Base-by-base conservation (phyloP, 2,329 filamentous ascomycete genomes). In the Pseudophaeomoniella oleicola region DNA sequence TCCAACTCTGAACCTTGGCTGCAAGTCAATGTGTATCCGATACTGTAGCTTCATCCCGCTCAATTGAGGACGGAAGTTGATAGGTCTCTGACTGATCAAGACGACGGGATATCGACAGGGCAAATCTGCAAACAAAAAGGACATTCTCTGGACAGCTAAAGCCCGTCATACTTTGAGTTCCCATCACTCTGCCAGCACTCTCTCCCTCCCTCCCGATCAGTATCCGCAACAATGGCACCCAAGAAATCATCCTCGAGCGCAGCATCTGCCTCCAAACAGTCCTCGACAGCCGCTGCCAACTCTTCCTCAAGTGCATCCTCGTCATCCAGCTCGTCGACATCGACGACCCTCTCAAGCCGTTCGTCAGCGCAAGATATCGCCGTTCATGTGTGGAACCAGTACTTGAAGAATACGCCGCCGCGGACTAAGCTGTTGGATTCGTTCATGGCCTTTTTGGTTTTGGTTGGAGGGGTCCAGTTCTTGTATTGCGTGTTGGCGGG, bases 381-480 rank as follows among this genome's bases (percentile, higher is more conserved):
- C 31, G 50, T 68, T 38, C 77, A 76, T 53, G 69, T 94, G 47
- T 81, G 78, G 71, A 65, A 76, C 49, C 76, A 84, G 59, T 98
- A 98, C 61, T 57, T 78, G 38, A 65, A 79, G 47, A 71, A 76
- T 48, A 98, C 90, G 32, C 78, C 88, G 33, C 87, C 94, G 69
- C 77, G 88, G 44, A 88, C 81, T 34, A 90, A 93, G 71, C 72
- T 98, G 42, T 72, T 96, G 43, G 90, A 98, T 58, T 72, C 73
- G 22, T 98, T 98, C 59, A 78, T 98, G 73, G 74, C 62, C 3
- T 98, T 94, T 58, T 65, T 98, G 40, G 75, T 90, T 15, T 68
- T 78, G 1, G 83, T 93, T 3, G 90, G 86, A 35, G 84, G 66
- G n/a, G 58, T 96, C 50, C 90, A 98, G 62, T 96, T 98, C 59